phyloP scores from a whole-genome alignment of 495 filamentous ascomycete genomes.

The Xylaria bambusicola region DNA sequence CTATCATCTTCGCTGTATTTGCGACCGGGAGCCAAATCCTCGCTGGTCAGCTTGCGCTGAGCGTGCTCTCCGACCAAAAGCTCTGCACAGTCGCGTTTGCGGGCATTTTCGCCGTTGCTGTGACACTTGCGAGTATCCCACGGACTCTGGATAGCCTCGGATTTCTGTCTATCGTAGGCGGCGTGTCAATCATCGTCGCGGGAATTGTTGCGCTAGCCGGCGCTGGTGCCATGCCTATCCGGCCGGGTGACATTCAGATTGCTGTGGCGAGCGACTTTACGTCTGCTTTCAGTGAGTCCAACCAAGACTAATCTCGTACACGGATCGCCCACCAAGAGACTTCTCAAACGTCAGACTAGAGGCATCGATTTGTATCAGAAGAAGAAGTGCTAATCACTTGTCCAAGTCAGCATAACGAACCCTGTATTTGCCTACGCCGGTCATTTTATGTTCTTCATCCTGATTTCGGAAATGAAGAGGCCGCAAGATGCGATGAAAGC shows the following conservation, averaged over 20 bases:
- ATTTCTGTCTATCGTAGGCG: conserved; percentile 58
- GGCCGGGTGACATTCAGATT: conserved; percentile 25
- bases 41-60: conserved; percentile 64
- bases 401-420: conserved; percentile 56
- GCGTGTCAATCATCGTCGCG: conserved; percentile 52
- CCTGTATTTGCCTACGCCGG: conserved; percentile 66
- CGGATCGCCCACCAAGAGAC: no score
- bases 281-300: conserved; percentile 38
- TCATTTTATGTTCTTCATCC: conserved; percentile 69
- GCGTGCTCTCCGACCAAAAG: conserved; percentile 58
- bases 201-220: conserved; percentile 66
- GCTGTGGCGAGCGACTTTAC: conserved; percentile 30
- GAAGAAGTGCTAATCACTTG: background rate
- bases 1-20: conserved; percentile 67
- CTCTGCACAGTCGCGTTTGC: conserved; percentile 63
- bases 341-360: background rate
- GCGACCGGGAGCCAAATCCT: conserved; percentile 69
- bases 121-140: conserved; percentile 56
- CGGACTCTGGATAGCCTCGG: conserved; percentile 61
- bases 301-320: background rate
- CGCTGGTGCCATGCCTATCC: conserved; percentile 33
- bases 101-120: conserved; percentile 57
- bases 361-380: background rate
- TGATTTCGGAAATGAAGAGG: conserved; percentile 65
- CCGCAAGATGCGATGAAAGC: conserved; percentile 55